Evolutionary conservation across 2,329 filamentous ascomycete genomes (phyloP), one percentile per base, ranked within the genome.

Genomic region (Simplicillium sp.): DNA sequence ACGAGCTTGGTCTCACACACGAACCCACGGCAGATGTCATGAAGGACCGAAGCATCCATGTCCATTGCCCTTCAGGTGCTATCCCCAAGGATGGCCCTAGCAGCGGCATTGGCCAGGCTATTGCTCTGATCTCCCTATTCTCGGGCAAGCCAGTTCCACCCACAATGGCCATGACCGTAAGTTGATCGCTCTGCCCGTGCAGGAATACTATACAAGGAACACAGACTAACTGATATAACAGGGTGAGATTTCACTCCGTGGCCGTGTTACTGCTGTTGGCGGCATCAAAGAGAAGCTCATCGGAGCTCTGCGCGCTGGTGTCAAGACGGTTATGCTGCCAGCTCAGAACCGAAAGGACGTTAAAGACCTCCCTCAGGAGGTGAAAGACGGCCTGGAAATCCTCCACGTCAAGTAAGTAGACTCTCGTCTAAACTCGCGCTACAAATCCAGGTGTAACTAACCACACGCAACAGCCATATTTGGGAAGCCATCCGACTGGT

Each of bases 201-300:
- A 16, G 43, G 20, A 34, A 11, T 36, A 17, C 32, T 44, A 35
- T 16, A 35, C 34, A 20, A 50, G 39, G 42, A 43, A 39, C 54
- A 59, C 41, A 60, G 43, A 43, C 36, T 46, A 25, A 41, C 46
- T 37, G 39, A 49, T 50, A 41, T 36, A 42, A 61, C 58, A 77
- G 73, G 77, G 78, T 47, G 79, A 82, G 55, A 79, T 82, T 46
- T 87, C 84, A 42, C 77, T 98, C 18, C 78, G 92, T 34, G 92
- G 92, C 16, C 80, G 88, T 48, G 84, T 98, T 42, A 87, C 92
- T 64, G 87, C 90, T 18, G 92, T 98, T 29, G 92, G 92, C 40
- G 92, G 92, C 14, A 97, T 98, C 67, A 96, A 97, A 66, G 90
- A 98, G 76, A 98, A 98, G 64, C 73, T 97, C 40, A 97, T 98